Evolutionary conservation across 2,329 filamentous ascomycete genomes (phyloP), one percentile per base, ranked within the genome.

Genomic region (Oidium heveae): DNA sequence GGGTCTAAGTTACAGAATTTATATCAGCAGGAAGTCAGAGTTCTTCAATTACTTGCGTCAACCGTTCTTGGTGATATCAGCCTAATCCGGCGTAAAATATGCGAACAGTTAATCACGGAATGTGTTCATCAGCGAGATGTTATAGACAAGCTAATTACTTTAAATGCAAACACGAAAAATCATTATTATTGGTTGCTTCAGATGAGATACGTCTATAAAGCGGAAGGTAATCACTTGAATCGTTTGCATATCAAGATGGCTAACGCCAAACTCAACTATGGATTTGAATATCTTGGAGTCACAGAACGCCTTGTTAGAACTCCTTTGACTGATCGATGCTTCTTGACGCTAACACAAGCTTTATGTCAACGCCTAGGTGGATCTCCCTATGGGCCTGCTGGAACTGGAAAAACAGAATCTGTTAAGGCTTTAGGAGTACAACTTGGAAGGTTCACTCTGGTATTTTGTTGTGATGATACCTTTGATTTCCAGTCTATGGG

Each of bases 401-500:
- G 91, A 72, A 99, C 91, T 47, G 91, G 91, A 67, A 99, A 99
- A 70, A 99, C 91, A 0, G 91, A 99, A 66, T 98, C 91, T 1
- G 91, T 99, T 66, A 99, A 99, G 69, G 91, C 91, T 20, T 76
- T 99, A 28, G 93, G 91, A 72, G 77, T 98, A 4, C 88, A 98
- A 67, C 80, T 99, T 55, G 93, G 91, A 66, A 82, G 93, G 57
- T 99, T 98, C 67, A 98, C 93, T 1, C 77, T 99, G 28, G 93
- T 99, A 32, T 98, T 99, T 72, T 98, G 93, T 68, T 99, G 91
- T 71, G 91, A 99, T 65, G 91, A 98, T 68, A 98, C 91, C 0
- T 99, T 99, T 63, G 91, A 99, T 68, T 98, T 96, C 74, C 91
- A 98, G 65, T 91, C 91, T 53, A 98, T 99, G 91, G 93, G 93